phyloP scores from a whole-genome alignment of 1,284 basidiomycete species.

The Schizopora paradoxa region DNA sequence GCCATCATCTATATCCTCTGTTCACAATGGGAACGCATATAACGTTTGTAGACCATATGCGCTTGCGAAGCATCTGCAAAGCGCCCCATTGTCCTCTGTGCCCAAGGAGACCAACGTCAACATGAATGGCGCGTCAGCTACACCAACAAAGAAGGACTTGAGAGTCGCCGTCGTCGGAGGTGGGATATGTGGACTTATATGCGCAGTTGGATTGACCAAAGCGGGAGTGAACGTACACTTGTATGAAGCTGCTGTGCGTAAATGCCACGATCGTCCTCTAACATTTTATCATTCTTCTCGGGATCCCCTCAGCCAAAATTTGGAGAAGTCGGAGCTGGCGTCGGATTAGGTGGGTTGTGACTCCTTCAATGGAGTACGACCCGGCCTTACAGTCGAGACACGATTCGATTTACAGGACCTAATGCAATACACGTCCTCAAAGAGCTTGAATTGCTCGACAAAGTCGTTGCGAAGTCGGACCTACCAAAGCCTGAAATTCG shows the following conservation, averaged over 20 bases:
- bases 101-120: no score
- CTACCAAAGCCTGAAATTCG: constrained; percentile 28
- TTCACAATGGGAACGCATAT: no score
- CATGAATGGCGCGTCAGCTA: no score
- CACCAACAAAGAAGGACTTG: constrained; percentile 38
- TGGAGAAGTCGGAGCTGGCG: constrained; percentile 47
- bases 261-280: neutral
- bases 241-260: constrained; percentile 43
- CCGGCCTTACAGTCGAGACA: no score
- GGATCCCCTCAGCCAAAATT: constrained; percentile 33
- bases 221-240: constrained; percentile 40
- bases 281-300: neutral
- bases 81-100: no score
- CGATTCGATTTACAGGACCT: constrained; percentile 31
- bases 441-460: constrained; percentile 38
- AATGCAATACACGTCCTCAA: constrained; percentile 44
- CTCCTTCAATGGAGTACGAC: neutral
- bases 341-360: constrained; percentile 38
- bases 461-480: constrained; percentile 33
- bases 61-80: no score
- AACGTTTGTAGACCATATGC: no score
- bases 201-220: constrained; percentile 37
- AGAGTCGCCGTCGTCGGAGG: constrained; percentile 47
- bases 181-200: constrained; percentile 45
- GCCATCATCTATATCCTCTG: no score